phyloP scores from a whole-genome alignment of 2,329 filamentous ascomycete genomes.

The Aureobasidium sp. region DNA sequence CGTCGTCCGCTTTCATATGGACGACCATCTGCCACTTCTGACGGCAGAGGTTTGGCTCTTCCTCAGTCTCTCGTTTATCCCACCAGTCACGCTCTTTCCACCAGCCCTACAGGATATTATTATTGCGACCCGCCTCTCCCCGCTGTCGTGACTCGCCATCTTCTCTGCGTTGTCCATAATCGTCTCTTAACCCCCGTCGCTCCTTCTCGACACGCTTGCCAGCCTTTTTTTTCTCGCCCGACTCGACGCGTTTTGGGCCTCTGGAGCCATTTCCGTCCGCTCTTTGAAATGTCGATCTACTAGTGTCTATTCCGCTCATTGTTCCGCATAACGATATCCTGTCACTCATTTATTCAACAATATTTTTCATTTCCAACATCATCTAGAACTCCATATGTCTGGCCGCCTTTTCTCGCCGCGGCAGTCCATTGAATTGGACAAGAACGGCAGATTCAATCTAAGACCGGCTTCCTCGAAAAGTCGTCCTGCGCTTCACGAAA shows the following conservation, averaged over 20 bases:
- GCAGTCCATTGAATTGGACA: conserved; percentile 17
- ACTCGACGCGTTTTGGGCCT: conserved; percentile 3
- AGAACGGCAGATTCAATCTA: conserved; percentile 9
- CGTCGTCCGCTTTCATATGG: conserved; percentile 5
- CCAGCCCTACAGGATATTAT: neutral
- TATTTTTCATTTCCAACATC: neutral
- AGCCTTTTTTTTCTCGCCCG: conserved; percentile 11
- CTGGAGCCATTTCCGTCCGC: neutral
- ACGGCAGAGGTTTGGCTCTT: conserved; percentile 5
- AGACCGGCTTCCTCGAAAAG: conserved; percentile 15
- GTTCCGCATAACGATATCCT: conserved; percentile 3
- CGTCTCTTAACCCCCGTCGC: neutral
- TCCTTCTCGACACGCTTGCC: conserved; percentile 8
- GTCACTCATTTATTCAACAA: conserved; percentile 16
- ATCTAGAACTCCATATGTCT: conserved; percentile 16
- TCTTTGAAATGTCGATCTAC: conserved; percentile 17
- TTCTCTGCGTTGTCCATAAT: conserved; percentile 9
- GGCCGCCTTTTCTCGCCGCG: conserved; percentile 17
- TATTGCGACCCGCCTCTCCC: conserved; percentile 12
- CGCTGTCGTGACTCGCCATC: conserved; percentile 11
- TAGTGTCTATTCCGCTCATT: conserved; percentile 14
- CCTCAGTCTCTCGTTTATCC: conserved; percentile 6
- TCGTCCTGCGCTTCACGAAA: conserved; percentile 23
- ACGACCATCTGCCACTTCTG: conserved; percentile 6
- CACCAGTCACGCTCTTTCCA: conserved; percentile 10